Conservation (phyloP, 306 rosid species). For the Cicer bijugum region DNA sequence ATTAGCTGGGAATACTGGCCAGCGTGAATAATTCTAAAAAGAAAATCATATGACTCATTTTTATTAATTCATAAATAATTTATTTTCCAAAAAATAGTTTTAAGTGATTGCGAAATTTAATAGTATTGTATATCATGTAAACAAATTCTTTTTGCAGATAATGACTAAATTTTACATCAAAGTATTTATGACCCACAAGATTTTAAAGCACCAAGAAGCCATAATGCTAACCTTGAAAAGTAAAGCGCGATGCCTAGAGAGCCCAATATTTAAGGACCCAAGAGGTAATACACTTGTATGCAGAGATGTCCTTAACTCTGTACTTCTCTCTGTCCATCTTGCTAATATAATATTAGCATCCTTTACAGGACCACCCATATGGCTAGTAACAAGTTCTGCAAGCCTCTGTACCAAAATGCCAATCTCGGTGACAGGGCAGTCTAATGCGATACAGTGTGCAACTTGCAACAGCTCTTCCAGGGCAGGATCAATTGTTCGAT, state of each 20-base stretch:
- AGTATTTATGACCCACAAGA: constrained; percentile 40
- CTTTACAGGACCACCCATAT: constrained; percentile 98
- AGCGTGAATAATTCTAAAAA: constrained; percentile 1
- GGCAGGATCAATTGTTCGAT: constrained; percentile 71
- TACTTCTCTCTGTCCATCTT: constrained; percentile 87
- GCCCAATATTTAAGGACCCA: constrained; percentile 92
- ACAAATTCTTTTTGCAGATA: constrained; percentile 6
- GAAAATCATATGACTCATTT: constrained; percentile 14
- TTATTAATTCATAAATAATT: constrained; percentile 16
- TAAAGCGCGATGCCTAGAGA: constrained; percentile 94
- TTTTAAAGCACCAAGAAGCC: constrained; percentile 25
- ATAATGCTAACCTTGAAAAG: constrained; percentile 84
- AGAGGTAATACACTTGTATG: constrained; percentile 84
- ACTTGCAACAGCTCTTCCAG: constrained; percentile 87
- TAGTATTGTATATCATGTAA: constrained; percentile 7
- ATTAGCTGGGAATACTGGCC: background rate
- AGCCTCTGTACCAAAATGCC: constrained; percentile 81
- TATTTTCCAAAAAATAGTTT: background rate
- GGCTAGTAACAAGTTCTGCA: constrained; percentile 84
- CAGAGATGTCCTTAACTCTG: constrained; percentile 78
- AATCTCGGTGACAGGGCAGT: constrained; percentile 74
- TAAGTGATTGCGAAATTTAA: background rate
- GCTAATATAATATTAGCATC: constrained; percentile 81
- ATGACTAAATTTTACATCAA: constrained; percentile 39
- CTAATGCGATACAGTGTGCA: constrained; percentile 87